Evolutionary conservation across 2,329 filamentous ascomycete genomes (phyloP).

Genomic region (Fusarium oligoseptatum): DNA sequence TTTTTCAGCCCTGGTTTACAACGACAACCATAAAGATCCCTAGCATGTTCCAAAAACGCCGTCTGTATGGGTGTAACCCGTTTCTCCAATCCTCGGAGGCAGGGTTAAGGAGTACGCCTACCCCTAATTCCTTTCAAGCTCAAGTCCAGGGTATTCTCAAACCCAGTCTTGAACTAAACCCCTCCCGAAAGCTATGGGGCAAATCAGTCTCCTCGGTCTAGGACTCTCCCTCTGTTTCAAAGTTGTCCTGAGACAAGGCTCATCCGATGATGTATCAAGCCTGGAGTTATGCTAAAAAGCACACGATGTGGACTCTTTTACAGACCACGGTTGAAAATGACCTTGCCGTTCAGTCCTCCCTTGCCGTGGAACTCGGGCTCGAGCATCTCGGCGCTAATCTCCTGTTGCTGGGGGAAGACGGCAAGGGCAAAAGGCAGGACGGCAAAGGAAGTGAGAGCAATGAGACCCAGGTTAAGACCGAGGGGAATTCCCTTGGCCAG

Average conservation of each 20-base stretch:
- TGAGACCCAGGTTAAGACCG: conserved; percentile 88
- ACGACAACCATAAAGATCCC: conserved; percentile 16
- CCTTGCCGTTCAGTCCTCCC: conserved; percentile 82
- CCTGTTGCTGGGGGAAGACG: conserved; percentile 92
- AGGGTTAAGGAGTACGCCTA: not conserved
- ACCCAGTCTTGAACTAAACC: not conserved
- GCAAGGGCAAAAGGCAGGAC: conserved; percentile 91
- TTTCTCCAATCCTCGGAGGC: conserved; percentile 1
- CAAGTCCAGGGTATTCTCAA: not conserved
- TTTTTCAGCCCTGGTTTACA: conserved; percentile 17
- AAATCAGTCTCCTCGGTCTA: not conserved
- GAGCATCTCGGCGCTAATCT: conserved; percentile 78
- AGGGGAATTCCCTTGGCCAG: conserved; percentile 68
- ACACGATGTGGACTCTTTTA: conserved; percentile 56
- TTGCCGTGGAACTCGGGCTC: conserved; percentile 89
- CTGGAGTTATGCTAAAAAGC: not conserved
- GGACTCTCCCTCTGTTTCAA: not conserved
- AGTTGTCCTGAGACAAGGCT: not conserved
- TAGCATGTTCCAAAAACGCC: conserved; percentile 32
- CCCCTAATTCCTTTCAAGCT: not conserved
- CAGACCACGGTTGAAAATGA: conserved; percentile 98
- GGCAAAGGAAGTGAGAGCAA: conserved; percentile 87
- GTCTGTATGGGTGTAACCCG: conserved; percentile 1
- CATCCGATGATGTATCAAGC: conserved; percentile 1
- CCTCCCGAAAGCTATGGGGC: not conserved